Evolutionary conservation across 768 basidiomycete species (phyloP).

Genomic region (Chalciporus piperatus): DNA sequence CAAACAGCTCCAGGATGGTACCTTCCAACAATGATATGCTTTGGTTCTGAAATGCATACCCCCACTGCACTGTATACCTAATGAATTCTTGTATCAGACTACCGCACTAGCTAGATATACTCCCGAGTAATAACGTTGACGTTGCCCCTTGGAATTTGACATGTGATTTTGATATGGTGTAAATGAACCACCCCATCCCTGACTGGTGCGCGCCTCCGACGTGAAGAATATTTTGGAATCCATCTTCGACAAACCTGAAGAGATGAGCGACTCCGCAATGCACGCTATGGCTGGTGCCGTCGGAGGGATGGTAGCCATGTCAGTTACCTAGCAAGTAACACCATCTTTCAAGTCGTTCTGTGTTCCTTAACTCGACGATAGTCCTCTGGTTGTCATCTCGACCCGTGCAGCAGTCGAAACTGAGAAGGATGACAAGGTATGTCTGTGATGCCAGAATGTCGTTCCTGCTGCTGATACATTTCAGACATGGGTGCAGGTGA

Average conservation of each 20-base stretch:
- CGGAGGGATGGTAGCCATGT: constrained; percentile 90
- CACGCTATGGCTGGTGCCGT: constrained; percentile 88
- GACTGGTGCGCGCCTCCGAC: neutral
- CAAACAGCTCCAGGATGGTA: constrained; percentile 39
- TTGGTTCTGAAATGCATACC: neutral
- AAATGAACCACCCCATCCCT: neutral
- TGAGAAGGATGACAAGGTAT: constrained; percentile 72
- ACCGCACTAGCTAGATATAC: neutral
- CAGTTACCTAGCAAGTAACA: constrained; percentile 71
- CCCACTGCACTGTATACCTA: neutral
- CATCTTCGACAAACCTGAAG: neutral
- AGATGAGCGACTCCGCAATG: constrained; percentile 75
- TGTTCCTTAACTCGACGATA: constrained; percentile 30
- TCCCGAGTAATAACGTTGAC: neutral
- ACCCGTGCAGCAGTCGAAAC: constrained; percentile 92
- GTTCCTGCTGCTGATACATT: neutral
- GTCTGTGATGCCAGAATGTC: neutral
- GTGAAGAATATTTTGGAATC: neutral
- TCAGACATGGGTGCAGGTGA: constrained; percentile 63
- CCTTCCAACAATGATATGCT: constrained; percentile 13
- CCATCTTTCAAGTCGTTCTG: neutral
- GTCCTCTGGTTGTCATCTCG: constrained; percentile 88
- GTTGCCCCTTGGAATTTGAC: neutral
- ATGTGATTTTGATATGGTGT: constrained; percentile 15
- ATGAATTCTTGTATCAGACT: neutral